Conservation (phyloP, 768 basidiomycete genomes). For the Trametes punicea region DNA sequence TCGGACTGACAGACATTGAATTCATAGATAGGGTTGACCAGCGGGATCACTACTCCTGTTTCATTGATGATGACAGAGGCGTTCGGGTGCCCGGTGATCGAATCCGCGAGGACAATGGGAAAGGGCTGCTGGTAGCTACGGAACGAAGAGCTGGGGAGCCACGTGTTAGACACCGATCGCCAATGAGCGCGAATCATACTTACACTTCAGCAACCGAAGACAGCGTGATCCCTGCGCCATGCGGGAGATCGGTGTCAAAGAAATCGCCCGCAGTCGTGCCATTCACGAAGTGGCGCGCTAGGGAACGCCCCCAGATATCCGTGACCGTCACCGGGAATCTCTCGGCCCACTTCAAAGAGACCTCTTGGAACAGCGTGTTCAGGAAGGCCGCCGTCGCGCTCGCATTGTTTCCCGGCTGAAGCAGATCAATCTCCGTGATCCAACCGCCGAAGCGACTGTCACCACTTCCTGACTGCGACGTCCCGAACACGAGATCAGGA, state of each 20-base stretch:
- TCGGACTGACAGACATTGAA: slow-evolving; percentile 22
- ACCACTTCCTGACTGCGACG: slow-evolving; percentile 46
- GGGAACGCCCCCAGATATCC: slow-evolving; percentile 62
- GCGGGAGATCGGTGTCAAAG: slow-evolving; percentile 53
- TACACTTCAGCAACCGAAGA: slow-evolving; percentile 45
- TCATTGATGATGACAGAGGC: slow-evolving; percentile 39
- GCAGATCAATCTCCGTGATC: slow-evolving; percentile 42
- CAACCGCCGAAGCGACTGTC: slow-evolving; percentile 53
- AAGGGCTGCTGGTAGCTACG: slow-evolving; percentile 52
- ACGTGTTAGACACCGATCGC: background rate
- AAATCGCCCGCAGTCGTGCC: slow-evolving; percentile 57
- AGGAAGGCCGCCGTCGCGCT: slow-evolving; percentile 54
- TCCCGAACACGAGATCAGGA: slow-evolving; percentile 57
- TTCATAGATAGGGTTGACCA: slow-evolving; percentile 33
- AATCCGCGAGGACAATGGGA: slow-evolving; percentile 62
- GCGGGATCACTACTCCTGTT: slow-evolving; percentile 51
- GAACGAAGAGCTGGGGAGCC: slow-evolving; percentile 43
- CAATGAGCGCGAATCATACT: background rate
- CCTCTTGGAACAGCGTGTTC: slow-evolving; percentile 55
- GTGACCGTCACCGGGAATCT: slow-evolving; percentile 37
- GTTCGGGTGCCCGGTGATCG: slow-evolving; percentile 44
- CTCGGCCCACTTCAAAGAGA: slow-evolving; percentile 46
- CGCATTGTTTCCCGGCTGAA: slow-evolving; percentile 44
- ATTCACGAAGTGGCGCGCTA: slow-evolving; percentile 73
- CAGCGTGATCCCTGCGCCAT: slow-evolving; percentile 75